Conservation (phyloP, 768 basidiomycete genomes). For the Tricholoma bakamatsutake region DNA sequence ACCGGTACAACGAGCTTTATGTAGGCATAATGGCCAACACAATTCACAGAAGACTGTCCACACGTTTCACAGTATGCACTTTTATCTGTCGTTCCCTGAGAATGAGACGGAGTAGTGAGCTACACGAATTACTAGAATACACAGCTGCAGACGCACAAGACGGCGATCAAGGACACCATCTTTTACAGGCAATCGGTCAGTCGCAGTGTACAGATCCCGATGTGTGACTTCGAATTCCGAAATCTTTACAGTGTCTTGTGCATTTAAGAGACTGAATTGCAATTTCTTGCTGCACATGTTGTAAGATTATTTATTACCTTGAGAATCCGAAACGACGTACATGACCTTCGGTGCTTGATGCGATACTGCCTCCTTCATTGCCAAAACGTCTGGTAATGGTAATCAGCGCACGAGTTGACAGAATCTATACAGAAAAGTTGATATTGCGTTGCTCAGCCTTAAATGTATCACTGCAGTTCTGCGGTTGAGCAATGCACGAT, state of each 20-base stretch:
- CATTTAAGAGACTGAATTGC: conserved; percentile 90
- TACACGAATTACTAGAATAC: not conserved
- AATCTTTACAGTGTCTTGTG: conserved; percentile 92
- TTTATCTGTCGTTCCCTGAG: conserved; percentile 93
- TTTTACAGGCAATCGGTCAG: conserved; percentile 78
- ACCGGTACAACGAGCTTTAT: conserved; percentile 96
- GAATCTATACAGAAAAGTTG: not conserved
- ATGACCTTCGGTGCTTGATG: conserved; percentile 81
- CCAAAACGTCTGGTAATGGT: not conserved
- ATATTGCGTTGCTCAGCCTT: not conserved
- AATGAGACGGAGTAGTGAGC: not conserved
- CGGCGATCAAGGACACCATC: conserved; percentile 92
- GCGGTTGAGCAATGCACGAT: not conserved
- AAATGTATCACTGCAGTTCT: not conserved
- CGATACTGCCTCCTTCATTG: conserved; percentile 79
- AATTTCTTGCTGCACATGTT: conserved; percentile 70
- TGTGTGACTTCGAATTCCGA: conserved; percentile 96
- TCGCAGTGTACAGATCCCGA: conserved; percentile 83
- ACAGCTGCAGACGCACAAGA: conserved; percentile 47
- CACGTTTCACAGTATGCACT: conserved; percentile 91
- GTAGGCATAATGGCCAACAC: conserved; percentile 98
- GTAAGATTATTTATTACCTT: not conserved
- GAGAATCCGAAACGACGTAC: conserved; percentile 34
- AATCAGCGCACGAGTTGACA: not conserved
- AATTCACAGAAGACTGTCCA: conserved; percentile 85